Conservation (phyloP, 2,329 filamentous ascomycete species). For the Cadophora sp. region DNA sequence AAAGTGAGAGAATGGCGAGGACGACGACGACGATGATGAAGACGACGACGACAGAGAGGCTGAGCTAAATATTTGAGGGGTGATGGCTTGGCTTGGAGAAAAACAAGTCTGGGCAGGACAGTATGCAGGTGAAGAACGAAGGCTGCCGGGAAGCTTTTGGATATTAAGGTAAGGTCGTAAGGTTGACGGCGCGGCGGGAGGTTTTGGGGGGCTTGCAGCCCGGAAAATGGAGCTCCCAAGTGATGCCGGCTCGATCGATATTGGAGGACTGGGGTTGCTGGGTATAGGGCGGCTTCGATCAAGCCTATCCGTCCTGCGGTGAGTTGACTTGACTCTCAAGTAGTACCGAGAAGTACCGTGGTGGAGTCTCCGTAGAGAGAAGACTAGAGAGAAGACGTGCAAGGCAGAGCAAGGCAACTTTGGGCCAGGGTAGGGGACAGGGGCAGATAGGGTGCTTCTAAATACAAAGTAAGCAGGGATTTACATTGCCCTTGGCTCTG, state of each 20-base stretch:
- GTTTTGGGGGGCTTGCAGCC: constrained; percentile 16
- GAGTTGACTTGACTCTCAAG: background rate
- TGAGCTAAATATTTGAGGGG: constrained; percentile 3
- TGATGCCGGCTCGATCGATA: constrained; percentile 18
- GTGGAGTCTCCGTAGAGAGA: constrained; percentile 4
- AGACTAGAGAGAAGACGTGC: background rate
- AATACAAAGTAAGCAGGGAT: too few species aligned
- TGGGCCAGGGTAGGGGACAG: background rate
- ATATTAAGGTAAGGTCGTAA: constrained; percentile 10
- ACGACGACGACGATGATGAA: background rate
- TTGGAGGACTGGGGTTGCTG: constrained; percentile 15
- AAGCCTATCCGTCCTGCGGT: constrained; percentile 5
- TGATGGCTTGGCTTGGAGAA: background rate
- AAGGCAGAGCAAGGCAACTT: background rate
- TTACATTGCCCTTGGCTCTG: too few species aligned
- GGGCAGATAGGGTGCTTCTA: too few species aligned
- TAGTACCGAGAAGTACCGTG: constrained; percentile 14
- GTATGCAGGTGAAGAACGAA: background rate
- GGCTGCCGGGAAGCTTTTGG: background rate
- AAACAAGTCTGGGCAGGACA: background rate
- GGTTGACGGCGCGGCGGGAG: constrained; percentile 23
- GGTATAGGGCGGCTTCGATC: constrained; percentile 1
- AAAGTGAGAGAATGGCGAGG: background rate
- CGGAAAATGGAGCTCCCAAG: constrained; percentile 12
- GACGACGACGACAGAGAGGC: constrained; percentile 11